Base-by-base conservation (phyloP, 352 stramenopile species). In the Phytophthora multivora region DNA sequence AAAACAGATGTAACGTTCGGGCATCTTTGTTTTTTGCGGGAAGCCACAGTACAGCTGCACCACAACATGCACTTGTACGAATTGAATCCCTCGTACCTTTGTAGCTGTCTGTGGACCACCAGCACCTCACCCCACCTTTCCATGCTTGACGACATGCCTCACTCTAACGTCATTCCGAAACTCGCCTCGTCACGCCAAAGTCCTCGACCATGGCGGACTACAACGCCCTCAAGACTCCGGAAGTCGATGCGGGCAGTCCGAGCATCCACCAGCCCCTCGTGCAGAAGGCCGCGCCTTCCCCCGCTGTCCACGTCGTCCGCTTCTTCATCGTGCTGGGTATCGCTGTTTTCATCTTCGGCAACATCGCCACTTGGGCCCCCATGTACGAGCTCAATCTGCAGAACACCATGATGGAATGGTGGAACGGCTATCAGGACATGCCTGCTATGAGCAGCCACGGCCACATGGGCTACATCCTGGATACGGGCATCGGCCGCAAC, bases 401-500 rank as follows among this genome's bases (percentile, higher is more conserved):
- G 33, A 73, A 83, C 55, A 88, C 73, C 23, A 75, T 85, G 43
- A 83, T 76, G 51, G 30, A 68, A 16, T 88, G 78, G 78, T 88
- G 75, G 75, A 82, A 88, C 31, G 78, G 78, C 19, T 88, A 85
- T 61, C 73, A 71, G 33, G 51, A 77, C 63, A 71, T 67, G 45
- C 57, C 65, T 21, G 59, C 48, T 23, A 58, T 58, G 36, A 63
- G 52, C 33, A 55, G 49, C 35, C 58, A 70, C 25, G 69, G 67
- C 25, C 73, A 85, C 59, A 71, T 73, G 45, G 56, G 62, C 55
- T 64, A 70, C 48, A 65, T 83, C 54, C 61, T 80, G 40, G 78
- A 85, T 61, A 88, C 76, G 54, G 73, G 73, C 13, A 47, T 76
- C 19, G 67, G 69, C 21, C 77, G 77, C 33, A 77, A 87, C 63